Evolutionary conservation across 2,329 filamentous ascomycete species (phyloP), one percentile per base, ranked within the genome.

Genomic region (Phaeophleospora eucalypticola): DNA sequence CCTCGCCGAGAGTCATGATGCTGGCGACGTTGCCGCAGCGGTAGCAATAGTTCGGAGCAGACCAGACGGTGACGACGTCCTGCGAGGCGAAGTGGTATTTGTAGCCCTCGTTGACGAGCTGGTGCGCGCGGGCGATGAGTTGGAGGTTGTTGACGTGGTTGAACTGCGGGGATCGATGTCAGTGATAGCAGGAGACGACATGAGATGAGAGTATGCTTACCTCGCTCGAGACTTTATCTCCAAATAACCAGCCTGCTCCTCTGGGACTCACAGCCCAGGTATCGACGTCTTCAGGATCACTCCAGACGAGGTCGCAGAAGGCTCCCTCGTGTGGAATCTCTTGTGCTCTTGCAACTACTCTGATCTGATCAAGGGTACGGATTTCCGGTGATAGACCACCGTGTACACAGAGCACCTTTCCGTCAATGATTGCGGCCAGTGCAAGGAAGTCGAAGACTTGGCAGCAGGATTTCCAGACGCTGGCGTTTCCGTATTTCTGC

Each of bases 41-140:
- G 71, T 96, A 96, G 58, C 65, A 68, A 51, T 68, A 68, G 46
- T 68, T 68, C 18, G 65, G 65, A 33, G 65, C 65, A 14, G 67
- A 70, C 91, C 83, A 86, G 18, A 86, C 83, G 1, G 83, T 86
- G 15, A 95, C 90, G 35, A 96, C 90, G 10, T 94, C 94, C 71
- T 93, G 91, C 67, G 95, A 87, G 44, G 86, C 79, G 71, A 97
- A 97, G 66, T 97, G 91, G 67, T 94, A 97, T 81, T 87, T 87
- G 73, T 86, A 88, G 48, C 84, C 84, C 68, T 88, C 84, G 58
- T 87, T 87, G 54, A 87, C 84, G 17, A 88, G 73, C 63, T 88
- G 84, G 70, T 88, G 84, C 10, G 84, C 84, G 60, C 84, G 78
- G 18, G 84, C 83, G 61, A 88, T 87, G 50, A 87, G 75, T 49